These are phyloP conservation scores for Hypsizygus ulmarius DNA, from an alignment of 1,284 basidiomycete species.

Conservation along the genomic window DNA sequence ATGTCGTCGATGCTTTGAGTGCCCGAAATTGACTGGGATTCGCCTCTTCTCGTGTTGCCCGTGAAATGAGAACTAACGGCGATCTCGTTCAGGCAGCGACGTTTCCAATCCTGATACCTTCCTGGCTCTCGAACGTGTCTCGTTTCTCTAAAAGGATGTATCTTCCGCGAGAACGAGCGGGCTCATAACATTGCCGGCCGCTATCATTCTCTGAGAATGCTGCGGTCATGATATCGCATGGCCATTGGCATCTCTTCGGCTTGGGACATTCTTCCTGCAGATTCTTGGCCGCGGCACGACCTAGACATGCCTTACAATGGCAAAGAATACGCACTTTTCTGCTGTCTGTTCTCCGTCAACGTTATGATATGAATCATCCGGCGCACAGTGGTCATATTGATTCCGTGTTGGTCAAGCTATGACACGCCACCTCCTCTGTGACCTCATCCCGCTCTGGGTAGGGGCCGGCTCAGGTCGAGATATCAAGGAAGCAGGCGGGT, in stretches of 20 bases:
- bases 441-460: too few relatives aligned
- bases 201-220: not conserved
- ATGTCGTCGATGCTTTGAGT: not conserved
- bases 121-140: too few relatives aligned
- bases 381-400: too few relatives aligned
- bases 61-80: not conserved
- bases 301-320: not conserved
- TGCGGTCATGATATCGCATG: not conserved
- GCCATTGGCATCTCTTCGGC: conserved; percentile 8
- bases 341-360: too few relatives aligned
- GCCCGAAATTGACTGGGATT: conserved; percentile 4
- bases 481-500: not conserved
- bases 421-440: too few relatives aligned
- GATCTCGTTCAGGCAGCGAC: not conserved
- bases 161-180: conserved; percentile 1
- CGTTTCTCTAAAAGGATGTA: not conserved
- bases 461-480: not conserved
- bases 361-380: too few relatives aligned
- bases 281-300: not conserved
- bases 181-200: not conserved
- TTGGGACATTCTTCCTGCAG: not conserved
- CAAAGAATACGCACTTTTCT: too few relatives aligned
- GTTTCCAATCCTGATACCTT: not conserved
- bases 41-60: not conserved
- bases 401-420: too few relatives aligned